Percentiles rank a stretch among this genome's conserved stretches.
phyloP scores from a whole-genome alignment of 768 basidiomycete species.

The Leccinellum rugosiceps region DNA sequence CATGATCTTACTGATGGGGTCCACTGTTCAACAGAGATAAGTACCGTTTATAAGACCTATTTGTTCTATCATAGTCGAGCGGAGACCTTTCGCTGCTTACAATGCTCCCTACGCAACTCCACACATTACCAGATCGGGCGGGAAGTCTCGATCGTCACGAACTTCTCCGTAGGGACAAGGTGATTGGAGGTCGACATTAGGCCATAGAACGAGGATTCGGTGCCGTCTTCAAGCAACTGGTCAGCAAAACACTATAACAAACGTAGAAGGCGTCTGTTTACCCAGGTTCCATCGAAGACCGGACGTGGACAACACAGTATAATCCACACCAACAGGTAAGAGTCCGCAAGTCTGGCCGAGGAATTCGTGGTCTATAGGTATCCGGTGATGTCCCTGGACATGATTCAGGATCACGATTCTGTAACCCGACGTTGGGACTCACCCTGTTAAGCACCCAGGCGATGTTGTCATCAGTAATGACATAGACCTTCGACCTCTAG shows the following conservation, averaged over 20 bases:
- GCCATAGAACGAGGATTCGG: conserved; percentile 77
- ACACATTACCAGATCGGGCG: conserved; percentile 89
- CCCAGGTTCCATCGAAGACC: conserved; percentile 92
- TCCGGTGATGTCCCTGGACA: conserved; percentile 75
- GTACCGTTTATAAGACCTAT: too few relatives aligned
- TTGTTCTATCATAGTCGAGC: neutral
- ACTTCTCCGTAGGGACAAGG: conserved; percentile 59
- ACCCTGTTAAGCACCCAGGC: conserved; percentile 87
- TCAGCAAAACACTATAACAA: conserved; percentile 1
- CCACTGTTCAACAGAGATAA: too few relatives aligned
- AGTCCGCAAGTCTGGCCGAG: conserved; percentile 91
- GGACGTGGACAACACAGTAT: conserved; percentile 71
- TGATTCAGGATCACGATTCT: neutral
- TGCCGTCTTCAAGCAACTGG: conserved; percentile 41
- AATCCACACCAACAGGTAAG: conserved; percentile 84
- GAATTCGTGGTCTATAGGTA: conserved; percentile 66
- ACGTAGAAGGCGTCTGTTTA: conserved; percentile 32
- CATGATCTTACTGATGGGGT: too few relatives aligned
- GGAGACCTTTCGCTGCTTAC: neutral
- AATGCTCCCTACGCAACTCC: conserved; percentile 45
- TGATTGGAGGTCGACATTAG: conserved; percentile 94
- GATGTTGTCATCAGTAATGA: conserved; percentile 83
- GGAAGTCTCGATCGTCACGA: conserved; percentile 73
- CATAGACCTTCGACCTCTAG: conserved; percentile 57
- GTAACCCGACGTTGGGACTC: conserved; percentile 16